Conservation (phyloP, 2,329 filamentous ascomycete species). For the Clonostachys rosea region DNA sequence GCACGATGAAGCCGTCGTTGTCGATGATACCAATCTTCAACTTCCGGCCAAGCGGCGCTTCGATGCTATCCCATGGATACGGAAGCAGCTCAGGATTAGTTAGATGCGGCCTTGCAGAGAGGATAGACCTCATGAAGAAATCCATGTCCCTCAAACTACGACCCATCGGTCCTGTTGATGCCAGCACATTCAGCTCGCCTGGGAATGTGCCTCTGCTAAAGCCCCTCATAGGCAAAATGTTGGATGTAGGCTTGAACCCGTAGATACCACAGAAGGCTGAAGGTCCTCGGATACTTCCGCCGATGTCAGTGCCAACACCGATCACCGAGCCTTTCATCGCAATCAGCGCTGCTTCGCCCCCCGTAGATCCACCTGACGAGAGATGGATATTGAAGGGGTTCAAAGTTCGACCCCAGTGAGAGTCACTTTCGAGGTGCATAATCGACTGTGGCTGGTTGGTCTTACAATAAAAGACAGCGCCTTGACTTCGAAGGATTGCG, state of each 20-base stretch:
- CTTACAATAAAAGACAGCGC: slow-evolving; percentile 63
- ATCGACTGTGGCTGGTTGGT: slow-evolving; percentile 62
- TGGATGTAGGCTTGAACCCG: slow-evolving; percentile 30
- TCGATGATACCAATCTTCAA: slow-evolving; percentile 11
- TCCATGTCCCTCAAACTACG: slow-evolving; percentile 23
- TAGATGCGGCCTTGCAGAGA: slow-evolving; percentile 32
- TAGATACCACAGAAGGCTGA: slow-evolving; percentile 37
- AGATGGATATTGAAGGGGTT: slow-evolving; percentile 59
- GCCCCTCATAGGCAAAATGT: slow-evolving; percentile 15
- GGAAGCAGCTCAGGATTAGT: slow-evolving; percentile 29
- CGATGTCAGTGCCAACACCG: slow-evolving; percentile 37
- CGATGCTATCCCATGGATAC: slow-evolving; percentile 28
- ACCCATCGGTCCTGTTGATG: slow-evolving; percentile 8
- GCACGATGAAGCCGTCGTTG: slow-evolving; percentile 12
- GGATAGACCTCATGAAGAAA: slow-evolving; percentile 26
- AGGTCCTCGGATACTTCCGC: slow-evolving; percentile 36
- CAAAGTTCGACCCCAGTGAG: slow-evolving; percentile 70
- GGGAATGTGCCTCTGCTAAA: slow-evolving; percentile 14
- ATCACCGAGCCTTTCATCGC: slow-evolving; percentile 33
- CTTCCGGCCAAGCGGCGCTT: slow-evolving; percentile 1
- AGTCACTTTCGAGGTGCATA: slow-evolving; percentile 39
- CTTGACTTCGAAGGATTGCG: slow-evolving; percentile 31
- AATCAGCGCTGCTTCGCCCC: slow-evolving; percentile 43
- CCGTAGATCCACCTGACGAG: slow-evolving; percentile 60
- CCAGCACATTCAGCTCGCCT: slow-evolving; percentile 25